Base-by-base conservation (phyloP, 2,329 filamentous ascomycete species). In the Pseudogymnoascus sp. region DNA sequence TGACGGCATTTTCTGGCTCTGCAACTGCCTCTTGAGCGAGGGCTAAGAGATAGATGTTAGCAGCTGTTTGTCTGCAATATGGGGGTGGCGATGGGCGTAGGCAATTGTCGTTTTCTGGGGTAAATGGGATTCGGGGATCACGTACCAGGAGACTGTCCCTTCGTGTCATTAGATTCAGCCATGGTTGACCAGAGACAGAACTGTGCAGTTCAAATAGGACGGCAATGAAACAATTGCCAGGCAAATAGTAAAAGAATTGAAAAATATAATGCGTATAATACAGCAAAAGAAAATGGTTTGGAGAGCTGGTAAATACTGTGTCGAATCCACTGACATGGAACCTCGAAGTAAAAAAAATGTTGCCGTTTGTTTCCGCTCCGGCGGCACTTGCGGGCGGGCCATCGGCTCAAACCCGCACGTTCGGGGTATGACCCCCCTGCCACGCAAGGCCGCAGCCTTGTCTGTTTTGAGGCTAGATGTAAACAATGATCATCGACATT, bases 151-250 rank as follows among this genome's bases (percentile, higher is more conserved):
- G 67, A 60, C 60, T 60, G 60, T 60, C 61, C 64, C 61, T 67
- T 66, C 62, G 64, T 66, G 63, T 71, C 66, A 67, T 69, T 68
- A 58, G 62, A 64, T 65, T 68, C 66, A 63, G 67, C 65, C 70
- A 71, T 71, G 57, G 61, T 67, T 62, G 39, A 43, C 58, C 20
- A 60, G 39, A 43, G 39, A n/a, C 38, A 32, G 37, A 47, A 60
- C 37, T 32, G 30, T 57, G 28, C 8, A 60, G 38, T 43, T 47
- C 58, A 54, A 54, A 54, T 54, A 54, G 28, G 47, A 54, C 47
- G 47, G 47, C 47, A 60, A 60, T 60, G 22, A 47, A 41, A 57
- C 58, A 60, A 57, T 43, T 43, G 30, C 28, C 28, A 60, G 38
- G 58, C 28, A 60, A 32, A 47, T 58, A 54, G 34, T 16, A 60